phyloP scores from a whole-genome alignment of 176 grass and related monocot species.

The Rhipidocladum racemiflorum region DNA sequence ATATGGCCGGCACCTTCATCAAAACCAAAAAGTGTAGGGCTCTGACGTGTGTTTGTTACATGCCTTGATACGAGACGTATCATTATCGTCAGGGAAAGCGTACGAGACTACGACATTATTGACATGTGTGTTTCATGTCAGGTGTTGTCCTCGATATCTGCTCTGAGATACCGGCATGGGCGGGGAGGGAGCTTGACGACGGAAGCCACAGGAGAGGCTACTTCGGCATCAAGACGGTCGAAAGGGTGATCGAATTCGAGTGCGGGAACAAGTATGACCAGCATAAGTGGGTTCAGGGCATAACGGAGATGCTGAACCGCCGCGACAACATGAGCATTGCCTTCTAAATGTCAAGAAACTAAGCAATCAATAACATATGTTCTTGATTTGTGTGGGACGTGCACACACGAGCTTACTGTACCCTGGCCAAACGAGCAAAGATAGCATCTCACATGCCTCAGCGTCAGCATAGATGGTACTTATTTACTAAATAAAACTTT shows the following conservation, averaged over 20 bases:
- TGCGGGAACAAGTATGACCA: constrained; percentile 66
- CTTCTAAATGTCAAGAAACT: constrained; percentile 22
- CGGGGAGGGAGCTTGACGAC: constrained; percentile 74
- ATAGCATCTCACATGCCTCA: too few relatives aligned
- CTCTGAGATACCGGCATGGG: constrained; percentile 67
- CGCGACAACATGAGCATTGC: constrained; percentile 44
- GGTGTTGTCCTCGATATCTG: constrained; percentile 62
- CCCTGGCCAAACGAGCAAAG: too few relatives aligned
- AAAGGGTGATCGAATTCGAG: constrained; percentile 85
- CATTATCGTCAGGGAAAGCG: background rate
- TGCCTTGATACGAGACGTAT: background rate
- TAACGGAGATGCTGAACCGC: constrained; percentile 65
- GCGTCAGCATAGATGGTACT: too few relatives aligned
- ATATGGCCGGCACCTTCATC: constrained; percentile 89
- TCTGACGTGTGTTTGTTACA: background rate
- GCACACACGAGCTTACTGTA: background rate
- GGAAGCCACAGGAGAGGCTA: constrained; percentile 58
- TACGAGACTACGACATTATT: too few relatives aligned
- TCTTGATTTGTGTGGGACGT: background rate
- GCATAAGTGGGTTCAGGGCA: constrained; percentile 68
- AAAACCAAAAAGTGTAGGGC: constrained; percentile 90
- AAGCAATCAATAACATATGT: background rate
- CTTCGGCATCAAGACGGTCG: constrained; percentile 72
- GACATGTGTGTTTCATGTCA: constrained; percentile 21
- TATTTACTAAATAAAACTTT: too few relatives aligned